Evolutionary conservation across 2,329 filamentous ascomycete genomes (phyloP), one percentile per base, ranked within the genome.

Genomic region (Fusarium nanum): DNA sequence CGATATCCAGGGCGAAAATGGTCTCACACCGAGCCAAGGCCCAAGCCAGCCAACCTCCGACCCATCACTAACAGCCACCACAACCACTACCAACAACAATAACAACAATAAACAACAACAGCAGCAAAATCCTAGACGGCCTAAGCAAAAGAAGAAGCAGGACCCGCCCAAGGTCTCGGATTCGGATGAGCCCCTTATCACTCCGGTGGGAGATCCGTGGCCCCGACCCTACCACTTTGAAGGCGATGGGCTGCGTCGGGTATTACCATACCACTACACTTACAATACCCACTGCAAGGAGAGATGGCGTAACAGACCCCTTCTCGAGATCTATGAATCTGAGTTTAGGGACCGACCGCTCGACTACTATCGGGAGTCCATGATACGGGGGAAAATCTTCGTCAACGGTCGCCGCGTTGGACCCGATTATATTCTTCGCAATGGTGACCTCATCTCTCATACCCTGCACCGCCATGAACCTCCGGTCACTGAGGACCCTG

Each of bases 281-380:
- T 98, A 98, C 84, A 97, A 97, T 78, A 98, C 95, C 1, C 93
- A 89, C 82, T 96, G 93, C 84, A 99, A 98, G 81, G 88, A 97
- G 82, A 87, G 96, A 79, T 99, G 96, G 96, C 88, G 95, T 57
- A 93, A 91, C 32, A 87, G 93, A 40, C 86, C 88, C 64, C 83
- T 99, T 48, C 84, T 97, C 54, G 93, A 98, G 49, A 92, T 99
- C 49, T 99, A 98, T 80, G 87, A 90, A 46, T 90, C 91, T 77
- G 96, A 99, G 80, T 99, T 99, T 78, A 89, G 96, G 73, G 96
- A 99, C 81, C 86, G 96, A 20, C 90, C 93, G 1, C 79, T 89
- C 32, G 91, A 92, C 74, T 99, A 99, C 82, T 99, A 98, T 82
- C 91, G 88, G 82, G 83, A 90, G 72, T 93, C 95, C 53, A 97